Evolutionary conservation across 2,329 filamentous ascomycete genomes (phyloP), one percentile per base, ranked within the genome.

Genomic region (Phaeosphaeria sp.): DNA sequence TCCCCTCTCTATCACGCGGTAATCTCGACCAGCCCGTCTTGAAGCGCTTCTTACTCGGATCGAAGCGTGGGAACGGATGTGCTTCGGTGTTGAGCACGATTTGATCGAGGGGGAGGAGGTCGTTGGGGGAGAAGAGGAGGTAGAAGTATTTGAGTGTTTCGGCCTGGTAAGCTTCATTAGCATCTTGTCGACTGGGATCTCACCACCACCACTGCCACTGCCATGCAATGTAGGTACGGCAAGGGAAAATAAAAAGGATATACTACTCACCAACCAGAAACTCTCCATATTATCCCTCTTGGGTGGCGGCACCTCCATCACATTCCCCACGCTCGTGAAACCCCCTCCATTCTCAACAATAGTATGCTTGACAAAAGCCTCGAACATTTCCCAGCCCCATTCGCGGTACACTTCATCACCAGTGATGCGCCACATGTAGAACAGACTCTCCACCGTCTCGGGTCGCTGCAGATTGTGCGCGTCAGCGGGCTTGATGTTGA

Each of bases 371-470:
- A 94, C 84, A 74, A 99, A 99, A 0, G 90, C 88, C 75, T 92
- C 89, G 81, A 99, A 99, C 89, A 99, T 98, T 68, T 97, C 90
- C 95, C 95, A 99, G 15, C 95, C 95, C 94, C 94, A 98, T 70
- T 97, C 88, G 24, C 95, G 87, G 78, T 99, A 99, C 64, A 88
- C 89, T 40, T 86, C 82, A 61, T 99, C 93, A 24, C 91, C 92
- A 0, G 95, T 99, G 76, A 99, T 96, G 61, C 95, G 89, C 91
- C 94, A 99, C 93, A 99, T 96, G 81, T 98, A 97, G 72, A 99
- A 93, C 60, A 99, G 81, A 58, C 89, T 93, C 80, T 99, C 95
- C n/a, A 97, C 89, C 0, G 95, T 97, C 81, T 99, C 95, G 0
- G 95, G 95, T 30, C 95, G 87, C 78, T 98, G 95, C 33, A 99